Evolutionary conservation across 2,329 filamentous ascomycete genomes (phyloP), one percentile per base, ranked within the genome.

Genomic region (Venturiaceae sp.): DNA sequence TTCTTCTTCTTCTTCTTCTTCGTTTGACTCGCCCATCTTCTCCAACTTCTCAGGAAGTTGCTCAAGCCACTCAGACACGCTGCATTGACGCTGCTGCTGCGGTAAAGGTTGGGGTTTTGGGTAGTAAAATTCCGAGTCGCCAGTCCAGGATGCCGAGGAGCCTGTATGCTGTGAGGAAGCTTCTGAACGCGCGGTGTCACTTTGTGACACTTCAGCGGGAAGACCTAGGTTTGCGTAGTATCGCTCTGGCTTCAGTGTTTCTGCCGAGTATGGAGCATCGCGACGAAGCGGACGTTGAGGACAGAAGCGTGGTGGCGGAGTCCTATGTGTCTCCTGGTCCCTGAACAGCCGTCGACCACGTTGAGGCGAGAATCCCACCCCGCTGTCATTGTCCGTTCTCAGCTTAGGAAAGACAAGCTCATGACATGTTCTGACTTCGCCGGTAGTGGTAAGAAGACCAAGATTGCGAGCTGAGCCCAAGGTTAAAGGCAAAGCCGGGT

Each of bases 61-160:
- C 19, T 54, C 46, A 8, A 58, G 47, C 57, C 57, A 58, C 50
- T 54, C 47, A 5, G 44, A 19, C 13, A 58, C 37, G 33, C 57
- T 58, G 11, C 46, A 37, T 16, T 58, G 33, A 14, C 46, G 30
- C 28, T 23, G 26, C 19, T 58, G 57, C 8, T 11, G 16, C 19
- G 44, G 46, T 11, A 53, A 23, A 32, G 30, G 39, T 16, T 52
- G 39, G 11, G 28, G 32, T 28, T 34, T 34, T 37, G 57, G 32
- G 21, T 50, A 30, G 55, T 47, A 57, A 46, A 58, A 58, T 23
- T 53, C 30, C 2, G 30, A 36, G 13, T 58, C 57, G 28, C 57
- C 57, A 16, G 57, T 58, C 57, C 57, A 58, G 19, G 39, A 47
- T 26, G 55, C 55, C 8, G 55, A 57, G 13, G 39, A 34, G 30